Evolutionary conservation across 1,284 basidiomycete genomes (phyloP).

Genomic region (Sanghuangporus weigelae): DNA sequence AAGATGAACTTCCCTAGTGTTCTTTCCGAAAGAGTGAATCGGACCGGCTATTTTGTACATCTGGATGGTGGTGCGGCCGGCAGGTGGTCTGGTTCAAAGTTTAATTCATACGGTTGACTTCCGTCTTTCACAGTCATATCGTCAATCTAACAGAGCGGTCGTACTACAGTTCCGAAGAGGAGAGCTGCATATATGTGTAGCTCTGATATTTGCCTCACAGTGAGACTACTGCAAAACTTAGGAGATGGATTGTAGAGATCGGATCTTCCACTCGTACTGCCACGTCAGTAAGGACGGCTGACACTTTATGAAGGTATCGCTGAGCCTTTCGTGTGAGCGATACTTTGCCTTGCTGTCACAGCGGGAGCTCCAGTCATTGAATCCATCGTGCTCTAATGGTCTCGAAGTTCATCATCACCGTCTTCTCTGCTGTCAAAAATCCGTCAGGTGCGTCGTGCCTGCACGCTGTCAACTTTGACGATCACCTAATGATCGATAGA

Average conservation of each 20-base stretch:
- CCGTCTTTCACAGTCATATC: too few relatives aligned
- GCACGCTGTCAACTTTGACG: background rate
- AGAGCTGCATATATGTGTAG: background rate
- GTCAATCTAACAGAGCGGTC: too few relatives aligned
- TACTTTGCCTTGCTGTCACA: background rate
- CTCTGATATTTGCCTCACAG: too few relatives aligned
- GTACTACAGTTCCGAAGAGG: background rate
- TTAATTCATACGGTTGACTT: too few relatives aligned
- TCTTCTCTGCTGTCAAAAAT: background rate
- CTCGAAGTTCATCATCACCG: background rate
- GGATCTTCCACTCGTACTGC: background rate
- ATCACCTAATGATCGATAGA: background rate
- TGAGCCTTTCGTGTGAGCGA: background rate
- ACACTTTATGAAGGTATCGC: background rate
- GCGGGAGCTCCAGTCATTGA: background rate
- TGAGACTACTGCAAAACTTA: background rate
- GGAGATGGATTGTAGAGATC: background rate
- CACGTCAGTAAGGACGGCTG: background rate
- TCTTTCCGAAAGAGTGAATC: too few relatives aligned
- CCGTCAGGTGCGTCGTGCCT: background rate
- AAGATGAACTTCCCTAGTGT: too few relatives aligned
- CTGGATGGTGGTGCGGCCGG: too few relatives aligned
- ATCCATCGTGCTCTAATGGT: background rate
- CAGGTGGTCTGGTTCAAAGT: too few relatives aligned
- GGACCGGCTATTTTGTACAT: too few relatives aligned